Evolutionary conservation across 1,284 basidiomycete species (phyloP).

Genomic region (Lignosus rhinocerotis): DNA sequence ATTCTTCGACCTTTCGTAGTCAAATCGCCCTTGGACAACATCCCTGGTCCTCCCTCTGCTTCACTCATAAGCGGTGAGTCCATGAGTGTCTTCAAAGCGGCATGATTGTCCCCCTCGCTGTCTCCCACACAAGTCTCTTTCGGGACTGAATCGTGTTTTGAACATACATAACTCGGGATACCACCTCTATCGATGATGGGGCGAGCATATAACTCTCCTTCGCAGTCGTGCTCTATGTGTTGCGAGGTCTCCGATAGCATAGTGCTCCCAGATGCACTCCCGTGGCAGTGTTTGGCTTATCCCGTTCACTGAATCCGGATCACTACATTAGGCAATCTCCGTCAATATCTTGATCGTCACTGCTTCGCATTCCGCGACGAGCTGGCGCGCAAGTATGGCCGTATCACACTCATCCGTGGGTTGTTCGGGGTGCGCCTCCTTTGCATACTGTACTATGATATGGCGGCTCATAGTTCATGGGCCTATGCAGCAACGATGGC

Average conservation of each 20-base stretch:
- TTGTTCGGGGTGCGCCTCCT: constrained; percentile 9
- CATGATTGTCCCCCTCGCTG: too few species aligned
- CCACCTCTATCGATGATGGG: background rate
- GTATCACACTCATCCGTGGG: constrained; percentile 3
- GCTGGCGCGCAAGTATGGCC: constrained; percentile 11
- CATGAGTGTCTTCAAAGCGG: too few species aligned
- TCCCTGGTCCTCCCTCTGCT: constrained; percentile 14
- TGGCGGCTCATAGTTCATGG: background rate
- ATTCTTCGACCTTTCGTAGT: constrained; percentile 9
- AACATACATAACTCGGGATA: background rate
- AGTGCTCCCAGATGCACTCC: too few species aligned
- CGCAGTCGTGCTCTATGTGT: too few species aligned
- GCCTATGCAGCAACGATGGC: constrained; percentile 4
- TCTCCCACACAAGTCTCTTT: too few species aligned
- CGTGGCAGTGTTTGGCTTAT: too few species aligned
- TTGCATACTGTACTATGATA: background rate
- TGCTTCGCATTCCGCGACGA: constrained; percentile 14
- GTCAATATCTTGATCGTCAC: constrained; percentile 9
- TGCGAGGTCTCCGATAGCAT: too few species aligned
- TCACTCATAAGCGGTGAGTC: constrained; percentile 12
- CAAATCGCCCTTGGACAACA: constrained; percentile 12
- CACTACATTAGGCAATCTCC: constrained; percentile 14
- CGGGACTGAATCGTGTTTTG: too few species aligned
- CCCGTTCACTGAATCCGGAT: too few species aligned
- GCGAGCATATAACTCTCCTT: too few species aligned